Conservation (phyloP, 768 basidiomycete genomes). For the Suillus decipiens region DNA sequence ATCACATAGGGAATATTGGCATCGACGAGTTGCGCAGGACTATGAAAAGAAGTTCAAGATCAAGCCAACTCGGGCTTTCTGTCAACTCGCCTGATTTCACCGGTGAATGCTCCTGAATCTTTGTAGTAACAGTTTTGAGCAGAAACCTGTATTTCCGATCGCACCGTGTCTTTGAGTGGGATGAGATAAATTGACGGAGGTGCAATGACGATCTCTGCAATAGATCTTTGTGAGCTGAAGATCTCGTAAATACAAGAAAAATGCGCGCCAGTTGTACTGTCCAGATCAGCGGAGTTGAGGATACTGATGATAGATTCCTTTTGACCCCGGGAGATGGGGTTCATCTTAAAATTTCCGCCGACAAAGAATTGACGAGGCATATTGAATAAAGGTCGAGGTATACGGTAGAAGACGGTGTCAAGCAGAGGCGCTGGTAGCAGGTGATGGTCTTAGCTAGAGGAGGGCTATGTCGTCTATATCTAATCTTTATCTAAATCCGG, state of each 20-base stretch:
- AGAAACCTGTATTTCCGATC: slow-evolving; percentile 73
- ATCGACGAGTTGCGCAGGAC: slow-evolving; percentile 83
- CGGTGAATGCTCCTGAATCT: slow-evolving; percentile 88
- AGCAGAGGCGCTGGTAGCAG: slow-evolving; percentile 2
- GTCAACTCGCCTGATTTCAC: slow-evolving; percentile 81
- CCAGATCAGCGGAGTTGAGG: slow-evolving; percentile 80
- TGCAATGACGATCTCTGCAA: slow-evolving; percentile 87
- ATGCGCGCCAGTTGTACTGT: slow-evolving; percentile 68
- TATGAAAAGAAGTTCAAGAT: slow-evolving; percentile 28
- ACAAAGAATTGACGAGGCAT: slow-evolving; percentile 91
- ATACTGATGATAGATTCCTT: slow-evolving; percentile 64
- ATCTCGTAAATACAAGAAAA: slow-evolving; percentile 5
- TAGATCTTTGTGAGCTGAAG: slow-evolving; percentile 13
- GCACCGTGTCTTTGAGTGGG: slow-evolving; percentile 59
- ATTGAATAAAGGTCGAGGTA: slow-evolving; percentile 12
- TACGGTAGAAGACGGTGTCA: background rate
- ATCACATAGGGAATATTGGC: slow-evolving; percentile 90
- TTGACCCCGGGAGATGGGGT: slow-evolving; percentile 67
- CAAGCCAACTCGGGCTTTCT: background rate
- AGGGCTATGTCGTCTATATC: slow-evolving; percentile 4
- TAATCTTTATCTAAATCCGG: slow-evolving; percentile 8
- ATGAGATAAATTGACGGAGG: slow-evolving; percentile 90
- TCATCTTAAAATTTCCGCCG: slow-evolving; percentile 99
- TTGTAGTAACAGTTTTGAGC: slow-evolving; percentile 94
- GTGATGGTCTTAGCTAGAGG: background rate